A percentile compares a stretch with the other conserved stretches of the same genome.
Evolutionary conservation across 2,329 filamentous ascomycete genomes (phyloP).

Genomic region (Fusarium gaditjirri): DNA sequence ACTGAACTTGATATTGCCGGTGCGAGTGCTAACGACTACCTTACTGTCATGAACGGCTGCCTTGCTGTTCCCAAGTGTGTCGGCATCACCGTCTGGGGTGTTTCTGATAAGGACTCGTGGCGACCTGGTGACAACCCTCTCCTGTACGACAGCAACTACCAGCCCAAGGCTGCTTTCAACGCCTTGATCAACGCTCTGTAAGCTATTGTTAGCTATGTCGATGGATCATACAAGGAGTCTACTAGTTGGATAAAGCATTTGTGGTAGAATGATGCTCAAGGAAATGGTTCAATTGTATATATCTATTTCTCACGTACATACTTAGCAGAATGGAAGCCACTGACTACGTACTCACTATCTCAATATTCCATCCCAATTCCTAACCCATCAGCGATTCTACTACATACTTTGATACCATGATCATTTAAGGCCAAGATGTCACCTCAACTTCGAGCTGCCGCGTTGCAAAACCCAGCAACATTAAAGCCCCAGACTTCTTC

Average conservation of each 20-base stretch:
- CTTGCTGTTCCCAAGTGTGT: conserved; percentile 68
- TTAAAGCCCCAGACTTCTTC: background rate
- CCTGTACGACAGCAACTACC: conserved; percentile 63
- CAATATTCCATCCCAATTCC: accelerated
- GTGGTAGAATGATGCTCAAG: background rate
- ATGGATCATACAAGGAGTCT: accelerated
- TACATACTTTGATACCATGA: accelerated
- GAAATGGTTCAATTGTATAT: background rate
- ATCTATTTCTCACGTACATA: background rate
- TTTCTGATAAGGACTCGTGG: conserved; percentile 53
- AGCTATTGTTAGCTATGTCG: background rate
- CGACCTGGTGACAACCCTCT: conserved; percentile 58
- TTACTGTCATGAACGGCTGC: conserved; percentile 68
- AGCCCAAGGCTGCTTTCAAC: conserved; percentile 63
- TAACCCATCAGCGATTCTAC: accelerated
- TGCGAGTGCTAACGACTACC: conserved; percentile 66
- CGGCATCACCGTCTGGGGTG: conserved; percentile 73
- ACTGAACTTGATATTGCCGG: conserved; percentile 75
- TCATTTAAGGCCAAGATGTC: accelerated
- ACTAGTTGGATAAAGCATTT: no score
- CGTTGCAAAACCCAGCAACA: background rate
- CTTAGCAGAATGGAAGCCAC: background rate
- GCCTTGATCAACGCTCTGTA: conserved; percentile 43
- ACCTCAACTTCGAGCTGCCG: background rate
- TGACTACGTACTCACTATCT: background rate